Conservation (phyloP, 2,329 filamentous ascomycete species). For the Emericellopsis cladophorae region DNA sequence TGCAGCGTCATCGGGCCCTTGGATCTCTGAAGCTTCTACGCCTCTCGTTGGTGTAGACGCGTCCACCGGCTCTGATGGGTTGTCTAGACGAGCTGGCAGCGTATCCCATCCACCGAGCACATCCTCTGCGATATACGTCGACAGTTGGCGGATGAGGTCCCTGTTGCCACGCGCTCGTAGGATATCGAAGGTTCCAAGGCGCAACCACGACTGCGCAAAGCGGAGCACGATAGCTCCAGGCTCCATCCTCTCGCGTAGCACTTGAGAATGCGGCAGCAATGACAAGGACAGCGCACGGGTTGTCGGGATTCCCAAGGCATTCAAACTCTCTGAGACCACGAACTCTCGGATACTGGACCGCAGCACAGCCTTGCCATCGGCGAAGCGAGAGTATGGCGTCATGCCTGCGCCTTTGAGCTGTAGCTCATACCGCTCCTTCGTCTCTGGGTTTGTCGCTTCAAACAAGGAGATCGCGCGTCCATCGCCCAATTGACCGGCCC, state of each 20-base stretch:
- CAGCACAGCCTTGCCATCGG: slow-evolving; percentile 88
- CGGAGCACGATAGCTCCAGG: slow-evolving; percentile 86
- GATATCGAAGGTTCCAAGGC: slow-evolving; percentile 95
- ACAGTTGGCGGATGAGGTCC: slow-evolving; percentile 56
- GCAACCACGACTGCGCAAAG: slow-evolving; percentile 83
- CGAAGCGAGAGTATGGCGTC: slow-evolving; percentile 92
- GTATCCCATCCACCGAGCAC: slow-evolving; percentile 80
- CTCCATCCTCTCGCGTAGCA: slow-evolving; percentile 69
- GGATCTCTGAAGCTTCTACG: slow-evolving; percentile 41
- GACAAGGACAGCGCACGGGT: slow-evolving; percentile 80
- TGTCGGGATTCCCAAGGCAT: slow-evolving; percentile 74
- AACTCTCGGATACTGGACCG: slow-evolving; percentile 91
- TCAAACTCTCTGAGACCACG: slow-evolving; percentile 77
- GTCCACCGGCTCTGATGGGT: slow-evolving; percentile 32
- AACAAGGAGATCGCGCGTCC: slow-evolving; percentile 91
- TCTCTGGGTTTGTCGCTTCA: slow-evolving; percentile 65
- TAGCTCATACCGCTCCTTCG: slow-evolving; percentile 69
- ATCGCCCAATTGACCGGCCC: slow-evolving; percentile 93
- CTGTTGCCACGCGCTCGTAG: slow-evolving; percentile 71
- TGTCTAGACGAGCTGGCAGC: slow-evolving; percentile 50
- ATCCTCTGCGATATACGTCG: slow-evolving; percentile 76
- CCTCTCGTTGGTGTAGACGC: slow-evolving; percentile 33
- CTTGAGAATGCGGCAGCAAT: slow-evolving; percentile 57
- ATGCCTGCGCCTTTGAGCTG: slow-evolving; percentile 89
- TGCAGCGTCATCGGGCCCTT: slow-evolving; percentile 54